A percentile compares a stretch with the other conserved stretches of the same genome.
These are phyloP conservation scores for Cladosporium sp. DNA, from an alignment of 2,329 filamentous ascomycete species.

Conservation along the genomic window DNA sequence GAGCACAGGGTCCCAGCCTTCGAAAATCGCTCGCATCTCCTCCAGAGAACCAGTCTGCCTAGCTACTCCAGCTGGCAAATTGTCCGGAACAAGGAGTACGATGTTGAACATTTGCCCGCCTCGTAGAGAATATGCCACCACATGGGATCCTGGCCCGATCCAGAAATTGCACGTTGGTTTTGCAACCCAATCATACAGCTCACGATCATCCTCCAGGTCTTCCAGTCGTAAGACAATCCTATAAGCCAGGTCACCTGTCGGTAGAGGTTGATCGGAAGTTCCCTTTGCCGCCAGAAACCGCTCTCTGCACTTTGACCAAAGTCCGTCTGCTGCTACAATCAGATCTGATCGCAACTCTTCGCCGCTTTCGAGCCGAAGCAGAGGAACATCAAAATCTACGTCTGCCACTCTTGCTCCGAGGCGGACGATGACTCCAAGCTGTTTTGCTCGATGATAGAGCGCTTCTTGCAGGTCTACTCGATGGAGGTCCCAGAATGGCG, in stretches of 20 bases:
- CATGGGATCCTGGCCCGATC: slow-evolving; percentile 60
- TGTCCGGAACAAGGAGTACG: slow-evolving; percentile 62
- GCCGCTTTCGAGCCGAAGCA: no score
- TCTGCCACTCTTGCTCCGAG: no score
- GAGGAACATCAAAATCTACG: no score
- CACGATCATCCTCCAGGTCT: slow-evolving; percentile 46
- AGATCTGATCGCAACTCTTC: slow-evolving; percentile 36
- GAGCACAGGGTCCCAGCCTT: slow-evolving; percentile 60
- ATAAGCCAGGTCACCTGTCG: slow-evolving; percentile 64
- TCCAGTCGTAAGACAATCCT: slow-evolving; percentile 54
- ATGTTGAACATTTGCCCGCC: slow-evolving; percentile 60
- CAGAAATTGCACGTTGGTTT: slow-evolving; percentile 57
- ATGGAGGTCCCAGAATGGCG: no score
- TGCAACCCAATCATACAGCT: slow-evolving; percentile 50
- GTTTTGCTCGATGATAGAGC: no score
- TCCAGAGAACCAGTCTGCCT: slow-evolving; percentile 51
- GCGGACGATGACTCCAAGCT: no score
- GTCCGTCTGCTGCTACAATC: slow-evolving; percentile 60
- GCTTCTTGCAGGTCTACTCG: no score
- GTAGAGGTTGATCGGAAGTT: slow-evolving; percentile 44
- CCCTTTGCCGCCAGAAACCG: slow-evolving; percentile 42
- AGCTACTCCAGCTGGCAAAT: slow-evolving; percentile 52
- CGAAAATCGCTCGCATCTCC: slow-evolving; percentile 59
- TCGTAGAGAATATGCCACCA: slow-evolving; percentile 59
- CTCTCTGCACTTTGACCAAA: slow-evolving; percentile 58